Percentiles rank a stretch among this genome's conserved stretches.
Conservation (phyloP, 108 stramenopile species). For the Cyclostephanos invisitatus region DNA sequence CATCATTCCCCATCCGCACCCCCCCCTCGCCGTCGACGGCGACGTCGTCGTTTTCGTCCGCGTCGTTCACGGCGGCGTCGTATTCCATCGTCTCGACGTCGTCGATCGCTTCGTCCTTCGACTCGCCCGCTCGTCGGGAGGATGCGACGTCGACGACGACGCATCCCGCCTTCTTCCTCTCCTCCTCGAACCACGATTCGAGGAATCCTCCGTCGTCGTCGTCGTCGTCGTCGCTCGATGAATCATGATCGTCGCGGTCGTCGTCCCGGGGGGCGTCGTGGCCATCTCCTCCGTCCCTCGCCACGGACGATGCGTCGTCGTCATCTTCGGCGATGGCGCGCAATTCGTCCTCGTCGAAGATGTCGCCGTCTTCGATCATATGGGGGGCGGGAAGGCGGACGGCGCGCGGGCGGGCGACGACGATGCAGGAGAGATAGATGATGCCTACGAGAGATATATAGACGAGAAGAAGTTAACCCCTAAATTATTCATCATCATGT, state of each 20-base stretch:
- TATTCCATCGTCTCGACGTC: neutral
- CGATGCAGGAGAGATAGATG: too few relatives aligned
- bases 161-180: conserved; percentile 3
- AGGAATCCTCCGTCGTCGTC: conserved; percentile 30
- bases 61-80: neutral
- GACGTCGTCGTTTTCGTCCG: too few relatives aligned
- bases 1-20: neutral
- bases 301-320: neutral
- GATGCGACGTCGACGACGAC: neutral
- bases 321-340: conserved; percentile 7
- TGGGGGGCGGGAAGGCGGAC: too few relatives aligned
- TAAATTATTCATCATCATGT: too few relatives aligned
- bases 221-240: conserved; percentile 19
- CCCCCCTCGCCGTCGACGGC: neutral
- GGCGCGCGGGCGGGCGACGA: too few relatives aligned
- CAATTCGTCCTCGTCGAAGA: conserved; percentile 16
- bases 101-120: neutral
- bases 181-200: conserved; percentile 23
- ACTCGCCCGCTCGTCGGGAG: neutral
- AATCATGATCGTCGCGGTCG: neutral
- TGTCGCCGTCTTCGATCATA: conserved; percentile 5
- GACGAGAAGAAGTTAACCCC: too few relatives aligned
- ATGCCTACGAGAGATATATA: too few relatives aligned
- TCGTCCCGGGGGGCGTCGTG: neutral
- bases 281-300: neutral